Percentiles rank a stretch among this genome's conserved stretches.
These are phyloP conservation scores for Globisporangium nunn DNA, from an alignment of 352 stramenopile genomes.

Conservation along the genomic window DNA sequence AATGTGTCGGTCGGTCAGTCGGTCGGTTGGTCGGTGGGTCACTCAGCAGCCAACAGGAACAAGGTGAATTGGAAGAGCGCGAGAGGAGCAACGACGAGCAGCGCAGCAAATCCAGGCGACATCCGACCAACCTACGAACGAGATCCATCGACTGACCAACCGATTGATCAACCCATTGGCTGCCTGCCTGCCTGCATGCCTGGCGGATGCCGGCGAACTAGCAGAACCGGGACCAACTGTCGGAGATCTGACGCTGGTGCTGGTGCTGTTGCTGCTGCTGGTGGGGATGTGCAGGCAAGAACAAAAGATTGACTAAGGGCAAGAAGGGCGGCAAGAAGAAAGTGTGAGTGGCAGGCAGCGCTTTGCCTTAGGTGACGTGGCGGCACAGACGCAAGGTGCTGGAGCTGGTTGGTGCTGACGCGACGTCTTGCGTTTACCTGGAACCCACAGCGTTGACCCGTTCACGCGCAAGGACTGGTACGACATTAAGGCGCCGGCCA, in stretches of 20 bases:
- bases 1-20: no score
- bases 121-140: neutral
- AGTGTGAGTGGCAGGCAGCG: constrained; percentile 46
- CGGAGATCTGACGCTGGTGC: neutral
- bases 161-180: neutral
- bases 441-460: constrained; percentile 90
- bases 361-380: no score
- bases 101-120: neutral
- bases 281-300: constrained; percentile 59
- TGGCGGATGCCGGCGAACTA: neutral
- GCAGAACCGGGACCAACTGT: neutral
- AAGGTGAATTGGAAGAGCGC: neutral
- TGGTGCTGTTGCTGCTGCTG: neutral
- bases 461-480: constrained; percentile 98
- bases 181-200: neutral
- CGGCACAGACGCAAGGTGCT: neutral
- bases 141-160: neutral
- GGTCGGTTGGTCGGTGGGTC: neutral
- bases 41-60: neutral
- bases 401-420: neutral
- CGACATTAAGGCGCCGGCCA: constrained; percentile 97
- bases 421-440: neutral
- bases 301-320: constrained; percentile 89
- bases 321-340: constrained; percentile 92
- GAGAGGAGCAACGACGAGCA: neutral